Evolutionary conservation across 306 rosid genomes (phyloP).

Genomic region (Prinsepia uniflora): DNA sequence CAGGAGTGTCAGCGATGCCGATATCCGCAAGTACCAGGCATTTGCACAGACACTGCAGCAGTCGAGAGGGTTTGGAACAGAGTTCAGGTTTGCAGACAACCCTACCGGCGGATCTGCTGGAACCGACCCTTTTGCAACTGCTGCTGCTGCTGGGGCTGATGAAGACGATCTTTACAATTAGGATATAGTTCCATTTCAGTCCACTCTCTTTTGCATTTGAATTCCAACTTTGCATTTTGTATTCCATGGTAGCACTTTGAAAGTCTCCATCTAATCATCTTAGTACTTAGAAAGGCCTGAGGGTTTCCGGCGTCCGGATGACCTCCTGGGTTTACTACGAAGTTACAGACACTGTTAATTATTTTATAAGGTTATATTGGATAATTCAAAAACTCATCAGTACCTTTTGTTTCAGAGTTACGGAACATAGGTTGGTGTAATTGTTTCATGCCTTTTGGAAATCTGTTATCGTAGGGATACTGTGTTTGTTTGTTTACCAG

Average conservation of each 20-base stretch:
- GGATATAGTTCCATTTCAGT: conserved; percentile 3
- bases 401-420: background rate
- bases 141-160: conserved; percentile 66
- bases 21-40: conserved; percentile 95
- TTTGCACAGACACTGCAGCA: conserved; percentile 98
- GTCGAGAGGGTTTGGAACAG: conserved; percentile 89
- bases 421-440: background rate
- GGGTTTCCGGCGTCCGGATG: background rate
- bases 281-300: conserved; percentile 1
- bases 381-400: conserved; percentile 3
- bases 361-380: conserved; percentile 7
- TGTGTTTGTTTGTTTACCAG: background rate
- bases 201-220: conserved; percentile 18
- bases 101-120: conserved; percentile 32
- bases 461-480: too few species aligned
- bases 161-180: conserved; percentile 95
- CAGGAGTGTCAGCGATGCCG: conserved; percentile 94
- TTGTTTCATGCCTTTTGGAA: background rate
- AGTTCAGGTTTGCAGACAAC: conserved; percentile 75
- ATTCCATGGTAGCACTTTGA: conserved; percentile 6
- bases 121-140: conserved; percentile 69
- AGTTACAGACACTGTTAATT: conserved; percentile 5
- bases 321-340: conserved; percentile 9
- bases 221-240: background rate
- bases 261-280: background rate